phyloP scores from a whole-genome alignment of 805 yeast species.

The Metschnikowia gruessii region DNA sequence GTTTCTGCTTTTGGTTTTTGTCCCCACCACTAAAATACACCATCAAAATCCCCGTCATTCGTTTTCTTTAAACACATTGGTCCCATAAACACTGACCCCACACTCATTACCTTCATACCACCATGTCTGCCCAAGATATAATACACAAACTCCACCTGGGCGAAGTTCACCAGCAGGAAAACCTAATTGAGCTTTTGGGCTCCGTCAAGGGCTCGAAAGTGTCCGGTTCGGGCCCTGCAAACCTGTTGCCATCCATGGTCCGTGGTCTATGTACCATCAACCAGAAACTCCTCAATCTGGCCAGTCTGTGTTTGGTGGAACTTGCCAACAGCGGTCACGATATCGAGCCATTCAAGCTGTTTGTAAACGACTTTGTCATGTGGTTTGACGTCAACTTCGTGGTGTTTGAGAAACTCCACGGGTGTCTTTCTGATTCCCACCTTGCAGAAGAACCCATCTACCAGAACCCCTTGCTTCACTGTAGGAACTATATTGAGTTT shows the following conservation, averaged over 20 bases:
- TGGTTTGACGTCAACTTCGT: conserved; percentile 39
- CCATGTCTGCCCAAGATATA: not conserved
- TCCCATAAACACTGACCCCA: not conserved
- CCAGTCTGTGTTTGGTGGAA: conserved; percentile 19
- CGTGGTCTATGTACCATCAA: conserved; percentile 43
- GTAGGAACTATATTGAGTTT: conserved; percentile 29
- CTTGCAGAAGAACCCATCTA: conserved; percentile 20
- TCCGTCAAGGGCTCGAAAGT: conserved; percentile 31
- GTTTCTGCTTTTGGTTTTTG: too few species aligned
- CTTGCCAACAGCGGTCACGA: conserved; percentile 9
- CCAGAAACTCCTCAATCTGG: conserved; percentile 24
- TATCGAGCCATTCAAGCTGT: conserved; percentile 31
- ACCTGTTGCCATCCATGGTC: conserved; percentile 29
- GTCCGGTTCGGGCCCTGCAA: conserved; percentile 15
- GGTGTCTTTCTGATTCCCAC: conserved; percentile 17
- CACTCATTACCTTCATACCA: not conserved
- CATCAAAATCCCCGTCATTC: too few species aligned
- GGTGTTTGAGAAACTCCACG: conserved; percentile 33
- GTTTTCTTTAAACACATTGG: too few species aligned
- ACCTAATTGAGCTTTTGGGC: conserved; percentile 36
- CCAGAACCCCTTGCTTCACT: conserved; percentile 33
- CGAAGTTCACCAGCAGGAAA: conserved; percentile 33
- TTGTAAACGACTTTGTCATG: conserved; percentile 37
- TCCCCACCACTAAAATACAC: too few species aligned
- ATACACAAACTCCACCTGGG: conserved; percentile 17